Percentiles rank a stretch among this genome's conserved stretches.
phyloP scores from a whole-genome alignment of 345 rosid genomes.

The Eucalyptus sp. region DNA sequence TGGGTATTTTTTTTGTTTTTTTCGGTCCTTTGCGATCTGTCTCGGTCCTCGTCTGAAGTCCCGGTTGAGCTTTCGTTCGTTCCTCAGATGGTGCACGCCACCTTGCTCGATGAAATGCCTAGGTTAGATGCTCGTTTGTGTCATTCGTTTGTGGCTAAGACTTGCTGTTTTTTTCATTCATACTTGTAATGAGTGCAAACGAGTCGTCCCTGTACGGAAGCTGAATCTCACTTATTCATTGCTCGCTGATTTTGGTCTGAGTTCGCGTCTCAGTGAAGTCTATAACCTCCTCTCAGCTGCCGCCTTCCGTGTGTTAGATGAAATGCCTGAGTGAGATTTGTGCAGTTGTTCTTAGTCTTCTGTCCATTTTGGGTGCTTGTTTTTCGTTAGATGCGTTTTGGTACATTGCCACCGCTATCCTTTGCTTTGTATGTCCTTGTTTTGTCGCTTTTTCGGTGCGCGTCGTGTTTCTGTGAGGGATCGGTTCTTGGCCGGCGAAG shows the following conservation, averaged over 20 bases:
- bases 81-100: neutral
- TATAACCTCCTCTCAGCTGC: neutral
- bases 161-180: neutral
- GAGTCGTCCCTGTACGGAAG: neutral
- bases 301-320: neutral
- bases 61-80: neutral
- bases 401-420: too few relatives aligned
- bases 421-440: too few relatives aligned
- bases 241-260: neutral
- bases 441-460: too few relatives aligned
- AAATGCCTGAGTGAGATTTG: neutral
- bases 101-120: neutral
- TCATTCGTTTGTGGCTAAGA: neutral
- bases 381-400: neutral
- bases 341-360: neutral
- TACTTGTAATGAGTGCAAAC: neutral
- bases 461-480: too few relatives aligned
- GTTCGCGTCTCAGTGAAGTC: neutral
- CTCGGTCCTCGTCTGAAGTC: neutral
- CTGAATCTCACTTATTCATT: neutral
- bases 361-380: neutral
- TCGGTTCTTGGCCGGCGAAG: too few relatives aligned
- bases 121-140: neutral
- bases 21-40: neutral
- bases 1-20: too few relatives aligned